phyloP scores from a whole-genome alignment of 129 eudicot species.

The Flaveria ramosissima region DNA sequence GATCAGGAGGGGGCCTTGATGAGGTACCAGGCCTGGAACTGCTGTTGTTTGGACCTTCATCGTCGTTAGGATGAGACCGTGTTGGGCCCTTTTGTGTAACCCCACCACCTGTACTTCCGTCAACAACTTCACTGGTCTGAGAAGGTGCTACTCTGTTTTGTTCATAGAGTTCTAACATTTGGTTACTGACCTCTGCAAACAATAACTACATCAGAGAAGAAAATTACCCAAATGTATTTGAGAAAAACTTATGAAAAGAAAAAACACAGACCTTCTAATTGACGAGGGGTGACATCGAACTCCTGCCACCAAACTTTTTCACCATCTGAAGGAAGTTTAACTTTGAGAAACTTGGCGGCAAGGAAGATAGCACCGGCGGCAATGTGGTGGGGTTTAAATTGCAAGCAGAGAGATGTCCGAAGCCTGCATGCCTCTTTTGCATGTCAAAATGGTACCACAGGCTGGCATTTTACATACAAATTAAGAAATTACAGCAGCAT shows the following conservation, averaged over 20 bases:
- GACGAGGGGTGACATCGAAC: constrained; percentile 98
- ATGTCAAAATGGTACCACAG: constrained; percentile 62
- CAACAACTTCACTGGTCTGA: constrained; percentile 88
- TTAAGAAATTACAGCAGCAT: constrained; percentile 37
- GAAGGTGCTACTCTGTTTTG: constrained; percentile 78
- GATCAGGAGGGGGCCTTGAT: constrained; percentile 46
- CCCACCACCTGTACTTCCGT: constrained; percentile 71
- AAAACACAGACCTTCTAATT: constrained; percentile 65
- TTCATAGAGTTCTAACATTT: constrained; percentile 89
- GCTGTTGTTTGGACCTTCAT: constrained; percentile 50
- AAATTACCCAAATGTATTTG: constrained; percentile 40
- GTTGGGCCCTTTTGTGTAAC: constrained; percentile 48
- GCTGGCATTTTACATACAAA: constrained; percentile 43
- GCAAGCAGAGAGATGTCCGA: constrained; percentile 98
- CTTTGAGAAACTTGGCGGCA: constrained; percentile 98
- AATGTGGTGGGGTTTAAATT: constrained; percentile 95
- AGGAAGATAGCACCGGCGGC: constrained; percentile 99
- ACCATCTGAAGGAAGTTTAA: constrained; percentile 92
- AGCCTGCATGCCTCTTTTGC: constrained; percentile 96
- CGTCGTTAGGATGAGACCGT: constrained; percentile 43
- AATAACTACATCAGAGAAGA: constrained; percentile 27
- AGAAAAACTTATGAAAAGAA: constrained; percentile 23
- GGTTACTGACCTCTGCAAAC: constrained; percentile 92
- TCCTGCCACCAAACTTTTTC: constrained; percentile 99
- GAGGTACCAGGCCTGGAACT: constrained; percentile 48